A percentile compares a stretch with the other conserved stretches of the same genome.
Evolutionary conservation across 176 grass and related monocot species (phyloP).

Genomic region (Aegilops umbellulata): DNA sequence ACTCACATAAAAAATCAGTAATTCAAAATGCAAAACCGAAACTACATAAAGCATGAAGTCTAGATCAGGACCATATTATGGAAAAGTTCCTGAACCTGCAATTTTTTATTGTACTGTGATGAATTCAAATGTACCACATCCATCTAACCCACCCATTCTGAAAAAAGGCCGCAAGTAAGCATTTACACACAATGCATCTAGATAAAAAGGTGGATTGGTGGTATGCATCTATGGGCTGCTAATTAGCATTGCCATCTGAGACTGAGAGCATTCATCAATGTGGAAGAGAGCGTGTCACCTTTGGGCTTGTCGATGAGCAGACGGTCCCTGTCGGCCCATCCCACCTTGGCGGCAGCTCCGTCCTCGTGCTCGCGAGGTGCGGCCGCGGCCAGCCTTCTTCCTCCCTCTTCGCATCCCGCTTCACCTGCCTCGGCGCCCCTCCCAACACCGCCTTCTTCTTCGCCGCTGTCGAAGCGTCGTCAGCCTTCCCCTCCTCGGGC

Average conservation of each 20-base stretch:
- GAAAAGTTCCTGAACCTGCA: background rate
- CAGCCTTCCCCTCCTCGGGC: conserved; percentile 8
- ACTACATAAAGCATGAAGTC: background rate
- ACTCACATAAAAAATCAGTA: background rate
- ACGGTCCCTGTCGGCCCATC: conserved; percentile 74
- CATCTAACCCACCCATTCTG: background rate
- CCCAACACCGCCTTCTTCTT: conserved; percentile 1
- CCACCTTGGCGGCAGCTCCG: conserved; percentile 85
- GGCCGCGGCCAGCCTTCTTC: conserved; percentile 45
- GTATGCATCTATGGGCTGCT: background rate
- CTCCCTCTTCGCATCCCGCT: background rate
- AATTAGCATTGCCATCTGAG: background rate
- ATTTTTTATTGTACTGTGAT: too few relatives aligned
- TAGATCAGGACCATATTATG: background rate
- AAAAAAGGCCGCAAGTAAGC: background rate
- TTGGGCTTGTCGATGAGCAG: conserved; percentile 95
- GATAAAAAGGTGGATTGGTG: background rate
- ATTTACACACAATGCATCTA: background rate
- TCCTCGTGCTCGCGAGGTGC: conserved; percentile 64
- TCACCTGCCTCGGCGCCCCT: conserved; percentile 19
- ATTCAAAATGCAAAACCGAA: background rate
- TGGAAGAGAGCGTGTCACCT: conserved; percentile 29
- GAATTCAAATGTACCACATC: background rate
- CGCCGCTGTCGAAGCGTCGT: background rate
- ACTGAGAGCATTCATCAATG: background rate